A percentile compares a stretch with the other conserved stretches of the same genome.
These are phyloP conservation scores for Mycosphaerella sp. DNA, from an alignment of 2,329 filamentous ascomycete species.

Conservation along the genomic window DNA sequence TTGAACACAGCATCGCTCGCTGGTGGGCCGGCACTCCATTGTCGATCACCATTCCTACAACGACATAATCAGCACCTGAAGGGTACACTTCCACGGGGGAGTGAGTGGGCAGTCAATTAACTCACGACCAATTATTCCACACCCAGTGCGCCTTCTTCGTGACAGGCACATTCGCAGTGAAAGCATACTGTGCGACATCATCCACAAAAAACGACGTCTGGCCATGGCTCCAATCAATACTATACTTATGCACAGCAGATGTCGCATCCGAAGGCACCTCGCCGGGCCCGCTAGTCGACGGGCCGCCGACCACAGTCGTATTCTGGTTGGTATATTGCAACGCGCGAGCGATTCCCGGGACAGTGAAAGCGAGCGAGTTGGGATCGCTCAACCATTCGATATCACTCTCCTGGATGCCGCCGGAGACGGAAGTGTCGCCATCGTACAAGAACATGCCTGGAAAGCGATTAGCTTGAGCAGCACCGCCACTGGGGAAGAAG, in stretches of 20 bases:
- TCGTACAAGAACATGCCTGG: constrained; percentile 22
- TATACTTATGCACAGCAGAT: constrained; percentile 14
- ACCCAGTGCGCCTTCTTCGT: constrained; percentile 18
- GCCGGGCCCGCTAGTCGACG: constrained; percentile 5
- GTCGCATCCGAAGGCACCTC: constrained; percentile 8
- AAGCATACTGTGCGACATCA: constrained; percentile 12
- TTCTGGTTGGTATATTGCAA: constrained; percentile 19
- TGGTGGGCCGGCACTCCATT: constrained; percentile 19
- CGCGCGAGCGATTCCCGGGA: constrained; percentile 3
- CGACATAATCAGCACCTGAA: neutral
- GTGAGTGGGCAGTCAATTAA: constrained; percentile 1
- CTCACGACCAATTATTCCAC: constrained; percentile 25
- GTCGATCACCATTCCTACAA: constrained; percentile 16
- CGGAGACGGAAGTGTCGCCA: constrained; percentile 11
- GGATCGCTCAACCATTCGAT: constrained; percentile 24
- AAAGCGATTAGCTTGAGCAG: neutral
- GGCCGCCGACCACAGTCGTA: neutral
- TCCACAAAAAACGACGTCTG: constrained; percentile 19
- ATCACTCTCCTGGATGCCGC: constrained; percentile 17
- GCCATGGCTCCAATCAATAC: constrained; percentile 21
- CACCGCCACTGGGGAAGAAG: too few species aligned
- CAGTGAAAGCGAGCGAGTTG: constrained; percentile 7
- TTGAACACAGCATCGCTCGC: constrained; percentile 17
- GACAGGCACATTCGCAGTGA: constrained; percentile 17
- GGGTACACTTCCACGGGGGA: neutral